Percentiles rank a stretch among this genome's conserved stretches.
These are phyloP conservation scores for Aspergillus sp. DNA, from an alignment of 2,329 filamentous ascomycete species.

Conservation along the genomic window DNA sequence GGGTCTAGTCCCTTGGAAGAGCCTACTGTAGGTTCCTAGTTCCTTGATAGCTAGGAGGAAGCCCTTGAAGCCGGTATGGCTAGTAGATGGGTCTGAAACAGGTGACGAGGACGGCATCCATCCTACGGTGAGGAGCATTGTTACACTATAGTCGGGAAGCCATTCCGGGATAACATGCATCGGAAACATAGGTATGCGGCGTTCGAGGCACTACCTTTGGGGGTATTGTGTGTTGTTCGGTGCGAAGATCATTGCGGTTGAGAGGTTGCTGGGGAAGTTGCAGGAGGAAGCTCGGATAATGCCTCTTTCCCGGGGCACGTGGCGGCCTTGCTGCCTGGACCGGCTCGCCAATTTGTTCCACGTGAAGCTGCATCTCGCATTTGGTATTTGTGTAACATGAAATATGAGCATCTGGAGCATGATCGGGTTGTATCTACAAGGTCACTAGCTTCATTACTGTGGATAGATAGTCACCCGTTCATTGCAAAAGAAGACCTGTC, in stretches of 20 bases:
- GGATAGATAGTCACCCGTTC: too few relatives aligned
- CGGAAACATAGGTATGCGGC: too few relatives aligned
- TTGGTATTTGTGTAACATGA: neutral
- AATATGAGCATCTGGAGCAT: neutral
- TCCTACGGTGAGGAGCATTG: neutral
- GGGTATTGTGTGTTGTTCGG: too few relatives aligned
- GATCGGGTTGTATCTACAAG: too few relatives aligned
- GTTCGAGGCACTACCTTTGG: too few relatives aligned
- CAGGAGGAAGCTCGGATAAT: neutral
- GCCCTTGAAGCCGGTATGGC: neutral
- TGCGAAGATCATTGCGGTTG: neutral
- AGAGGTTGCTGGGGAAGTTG: neutral
- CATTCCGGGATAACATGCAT: neutral
- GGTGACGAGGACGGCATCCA: neutral
- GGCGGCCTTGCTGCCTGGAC: neutral
- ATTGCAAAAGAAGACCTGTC: too few relatives aligned
- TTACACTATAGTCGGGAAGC: neutral
- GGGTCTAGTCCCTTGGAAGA: neutral
- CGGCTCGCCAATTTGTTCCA: neutral
- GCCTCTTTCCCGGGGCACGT: neutral
- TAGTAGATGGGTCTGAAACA: neutral
- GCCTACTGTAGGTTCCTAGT: neutral
- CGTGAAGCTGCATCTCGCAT: neutral
- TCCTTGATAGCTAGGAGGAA: neutral
- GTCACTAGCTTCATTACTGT: too few relatives aligned